These are phyloP conservation scores for Suillus hirtellus DNA, from an alignment of 768 basidiomycete species.

Conservation along the genomic window DNA sequence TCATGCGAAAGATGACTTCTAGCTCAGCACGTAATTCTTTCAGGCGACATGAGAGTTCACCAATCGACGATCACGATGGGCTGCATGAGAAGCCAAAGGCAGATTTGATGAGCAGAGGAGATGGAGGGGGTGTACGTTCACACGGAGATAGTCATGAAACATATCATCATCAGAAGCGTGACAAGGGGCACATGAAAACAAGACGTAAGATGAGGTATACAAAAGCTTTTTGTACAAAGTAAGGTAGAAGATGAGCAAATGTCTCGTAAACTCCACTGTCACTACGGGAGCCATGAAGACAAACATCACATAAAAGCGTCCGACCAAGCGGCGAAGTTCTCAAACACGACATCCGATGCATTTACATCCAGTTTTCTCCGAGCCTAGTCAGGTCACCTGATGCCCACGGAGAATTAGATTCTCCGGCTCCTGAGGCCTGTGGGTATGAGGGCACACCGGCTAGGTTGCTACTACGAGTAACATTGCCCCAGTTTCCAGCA, in stretches of 20 bases:
- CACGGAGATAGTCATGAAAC: constrained; percentile 39
- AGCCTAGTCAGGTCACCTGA: constrained; percentile 54
- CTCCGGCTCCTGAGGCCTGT: constrained; percentile 56
- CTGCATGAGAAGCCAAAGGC: background rate
- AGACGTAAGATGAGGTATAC: constrained; percentile 32
- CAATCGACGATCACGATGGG: background rate
- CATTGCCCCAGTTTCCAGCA: constrained; percentile 75
- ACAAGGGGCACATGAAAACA: constrained; percentile 38
- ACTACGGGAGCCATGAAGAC: constrained; percentile 22
- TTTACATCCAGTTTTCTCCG: constrained; percentile 49
- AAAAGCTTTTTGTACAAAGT: constrained; percentile 24
- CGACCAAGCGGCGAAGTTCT: constrained; percentile 42
- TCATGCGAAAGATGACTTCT: background rate
- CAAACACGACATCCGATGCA: constrained; percentile 19
- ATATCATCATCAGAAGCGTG: constrained; percentile 40
- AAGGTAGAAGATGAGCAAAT: constrained; percentile 14
- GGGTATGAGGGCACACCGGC: constrained; percentile 51
- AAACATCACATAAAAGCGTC: constrained; percentile 37
- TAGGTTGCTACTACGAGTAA: constrained; percentile 56
- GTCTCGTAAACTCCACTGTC: constrained; percentile 13
- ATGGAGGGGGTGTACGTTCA: constrained; percentile 3
- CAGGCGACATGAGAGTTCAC: background rate
- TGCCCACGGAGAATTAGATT: constrained; percentile 58
- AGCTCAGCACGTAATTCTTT: constrained; percentile 1
- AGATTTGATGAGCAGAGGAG: constrained; percentile 1